Evolutionary conservation across 1,284 basidiomycete genomes (phyloP).

Genomic region (Tilletia indica): DNA sequence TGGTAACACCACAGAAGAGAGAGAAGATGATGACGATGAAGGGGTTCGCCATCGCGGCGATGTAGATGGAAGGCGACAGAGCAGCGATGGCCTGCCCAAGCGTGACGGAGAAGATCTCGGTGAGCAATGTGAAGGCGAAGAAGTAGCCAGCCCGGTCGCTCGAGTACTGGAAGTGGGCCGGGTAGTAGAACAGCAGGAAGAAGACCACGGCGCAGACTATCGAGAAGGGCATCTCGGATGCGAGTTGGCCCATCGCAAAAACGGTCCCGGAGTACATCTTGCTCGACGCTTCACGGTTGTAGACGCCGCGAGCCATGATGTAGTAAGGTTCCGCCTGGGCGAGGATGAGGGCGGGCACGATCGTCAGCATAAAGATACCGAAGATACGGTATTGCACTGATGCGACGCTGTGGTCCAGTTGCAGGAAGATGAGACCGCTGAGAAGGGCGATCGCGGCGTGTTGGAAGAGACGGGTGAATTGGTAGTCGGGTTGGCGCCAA

Average conservation of each 20-base stretch:
- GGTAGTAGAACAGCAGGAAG: conserved; percentile 56
- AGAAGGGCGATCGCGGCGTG: conserved; percentile 67
- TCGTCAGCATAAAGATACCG: conserved; percentile 62
- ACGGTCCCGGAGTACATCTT: conserved; percentile 50
- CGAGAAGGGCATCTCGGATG: conserved; percentile 67
- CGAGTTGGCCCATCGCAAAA: conserved; percentile 52
- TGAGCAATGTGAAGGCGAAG: conserved; percentile 60
- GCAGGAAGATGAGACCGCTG: conserved; percentile 79
- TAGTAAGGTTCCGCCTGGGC: conserved; percentile 80
- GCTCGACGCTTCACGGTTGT: conserved; percentile 44
- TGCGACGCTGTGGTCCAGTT: conserved; percentile 67
- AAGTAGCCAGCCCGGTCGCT: conserved; percentile 69
- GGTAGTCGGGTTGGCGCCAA: conserved; percentile 56
- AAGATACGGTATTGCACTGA: conserved; percentile 83
- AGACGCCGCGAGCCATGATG: conserved; percentile 67
- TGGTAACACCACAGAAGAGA: conserved; percentile 61
- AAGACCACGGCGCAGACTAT: conserved; percentile 59
- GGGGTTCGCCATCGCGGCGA: conserved; percentile 78
- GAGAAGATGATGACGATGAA: conserved; percentile 63
- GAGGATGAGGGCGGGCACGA: conserved; percentile 75
- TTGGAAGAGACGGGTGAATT: conserved; percentile 69
- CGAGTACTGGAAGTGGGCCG: conserved; percentile 66
- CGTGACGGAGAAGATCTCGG: conserved; percentile 40
- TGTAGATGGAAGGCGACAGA: conserved; percentile 61
- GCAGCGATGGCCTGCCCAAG: conserved; percentile 56